Evolutionary conservation across 2,329 filamentous ascomycete genomes (phyloP).

Genomic region (Daldinia eschscholtzii): DNA sequence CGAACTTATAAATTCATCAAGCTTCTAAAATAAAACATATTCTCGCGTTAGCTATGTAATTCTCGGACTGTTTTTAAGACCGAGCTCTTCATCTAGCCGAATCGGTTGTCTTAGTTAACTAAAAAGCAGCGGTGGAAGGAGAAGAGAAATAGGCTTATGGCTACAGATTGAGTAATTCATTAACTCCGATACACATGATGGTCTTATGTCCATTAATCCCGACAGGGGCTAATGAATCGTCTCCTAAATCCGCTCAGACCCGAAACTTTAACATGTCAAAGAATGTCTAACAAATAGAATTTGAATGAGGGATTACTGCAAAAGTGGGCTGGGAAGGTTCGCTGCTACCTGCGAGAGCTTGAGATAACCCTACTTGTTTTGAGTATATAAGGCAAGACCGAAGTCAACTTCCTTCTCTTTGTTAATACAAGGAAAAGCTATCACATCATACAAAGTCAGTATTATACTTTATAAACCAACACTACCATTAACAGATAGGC

Average conservation of each 20-base stretch:
- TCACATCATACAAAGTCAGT: not conserved
- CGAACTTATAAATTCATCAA: too few relatives aligned
- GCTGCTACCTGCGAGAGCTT: not conserved
- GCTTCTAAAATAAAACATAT: too few relatives aligned
- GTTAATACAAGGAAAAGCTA: not conserved
- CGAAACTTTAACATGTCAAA: not conserved
- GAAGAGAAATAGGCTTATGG: not conserved
- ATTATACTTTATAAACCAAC: too few relatives aligned
- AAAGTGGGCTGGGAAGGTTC: not conserved
- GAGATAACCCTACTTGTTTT: not conserved
- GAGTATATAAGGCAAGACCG: conserved; percentile 20
- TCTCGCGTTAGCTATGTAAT: not conserved
- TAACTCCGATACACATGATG: conserved; percentile 9
- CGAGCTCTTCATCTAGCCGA: not conserved
- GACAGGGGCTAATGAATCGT: not conserved
- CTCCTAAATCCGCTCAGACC: not conserved
- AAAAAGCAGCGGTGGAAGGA: not conserved
- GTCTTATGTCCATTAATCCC: conserved; percentile 23
- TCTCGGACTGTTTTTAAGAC: not conserved
- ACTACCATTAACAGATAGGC: not conserved
- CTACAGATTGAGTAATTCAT: conserved; percentile 9
- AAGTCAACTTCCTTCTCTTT: conserved; percentile 3
- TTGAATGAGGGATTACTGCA: not conserved
- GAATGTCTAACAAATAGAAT: not conserved
- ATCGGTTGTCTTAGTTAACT: conserved; percentile 3